Evolutionary conservation across 805 yeast genomes (phyloP).

Genomic region (Ascoidea asiatica): DNA sequence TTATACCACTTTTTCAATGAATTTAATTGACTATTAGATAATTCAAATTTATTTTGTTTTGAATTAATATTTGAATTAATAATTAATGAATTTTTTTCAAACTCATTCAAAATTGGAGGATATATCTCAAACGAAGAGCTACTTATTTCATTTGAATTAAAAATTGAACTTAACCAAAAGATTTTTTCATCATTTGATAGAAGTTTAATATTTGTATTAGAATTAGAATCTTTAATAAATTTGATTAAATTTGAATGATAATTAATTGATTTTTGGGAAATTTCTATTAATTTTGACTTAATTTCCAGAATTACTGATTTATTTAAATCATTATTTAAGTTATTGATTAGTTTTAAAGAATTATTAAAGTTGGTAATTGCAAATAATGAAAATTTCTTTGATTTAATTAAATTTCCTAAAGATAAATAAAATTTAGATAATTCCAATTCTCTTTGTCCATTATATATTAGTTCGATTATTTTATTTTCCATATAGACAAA

Average conservation of each 20-base stretch:
- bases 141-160: slow-evolving; percentile 1
- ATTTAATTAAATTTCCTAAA: background rate
- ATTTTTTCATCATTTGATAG: background rate
- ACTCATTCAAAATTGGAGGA: slow-evolving; percentile 3
- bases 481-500: background rate
- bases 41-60: background rate
- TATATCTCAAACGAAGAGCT: background rate
- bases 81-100: background rate
- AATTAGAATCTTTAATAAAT: background rate
- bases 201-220: background rate
- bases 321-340: background rate
- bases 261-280: background rate
- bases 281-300: background rate
- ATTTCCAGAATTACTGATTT: too few species aligned
- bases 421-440: background rate
- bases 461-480: background rate
- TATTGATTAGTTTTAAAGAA: background rate
- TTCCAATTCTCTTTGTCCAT: background rate
- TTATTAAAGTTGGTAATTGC: background rate
- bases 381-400: background rate
- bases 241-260: background rate
- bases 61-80: background rate
- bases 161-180: slow-evolving; percentile 6
- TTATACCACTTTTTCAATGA: slow-evolving; percentile 1
- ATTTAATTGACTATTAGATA: slow-evolving; percentile 1